A percentile compares a stretch with the other conserved stretches of the same genome.
Conservation (phyloP, 2,329 filamentous ascomycete species). For the Penicillium sclerotiorum region DNA sequence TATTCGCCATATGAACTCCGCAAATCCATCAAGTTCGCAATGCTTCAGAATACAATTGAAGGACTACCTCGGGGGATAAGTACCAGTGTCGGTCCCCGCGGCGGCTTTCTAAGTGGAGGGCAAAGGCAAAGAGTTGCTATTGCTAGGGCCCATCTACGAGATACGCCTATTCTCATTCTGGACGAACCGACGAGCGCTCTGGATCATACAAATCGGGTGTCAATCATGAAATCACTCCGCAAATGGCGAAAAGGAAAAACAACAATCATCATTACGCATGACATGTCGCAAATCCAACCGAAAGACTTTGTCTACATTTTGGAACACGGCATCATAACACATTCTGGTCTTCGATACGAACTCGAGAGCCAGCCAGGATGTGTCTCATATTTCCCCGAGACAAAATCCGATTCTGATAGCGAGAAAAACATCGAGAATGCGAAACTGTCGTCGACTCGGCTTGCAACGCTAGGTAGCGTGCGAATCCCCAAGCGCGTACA, state of each 20-base stretch:
- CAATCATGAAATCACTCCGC: constrained; percentile 75
- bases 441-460: background rate
- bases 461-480: background rate
- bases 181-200: constrained; percentile 88
- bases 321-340: constrained; percentile 67
- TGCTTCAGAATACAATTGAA: constrained; percentile 68
- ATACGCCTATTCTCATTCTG: constrained; percentile 79
- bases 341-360: constrained; percentile 66
- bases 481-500: constrained; percentile 1
- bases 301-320: constrained; percentile 81
- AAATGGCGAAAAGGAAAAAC: constrained; percentile 79
- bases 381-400: constrained; percentile 22
- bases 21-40: constrained; percentile 68
- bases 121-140: constrained; percentile 81
- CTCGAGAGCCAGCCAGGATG: constrained; percentile 47
- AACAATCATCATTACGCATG: constrained; percentile 91
- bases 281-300: constrained; percentile 72
- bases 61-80: constrained; percentile 70
- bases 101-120: constrained; percentile 75
- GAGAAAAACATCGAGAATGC: background rate
- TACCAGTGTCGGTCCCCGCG: constrained; percentile 71
- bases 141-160: constrained; percentile 73
- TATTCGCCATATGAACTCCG: no score
- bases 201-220: constrained; percentile 68
- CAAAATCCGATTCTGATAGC: background rate